Conservation (phyloP, 2,329 filamentous ascomycete species). For the Colletotrichum chrysophilum region DNA sequence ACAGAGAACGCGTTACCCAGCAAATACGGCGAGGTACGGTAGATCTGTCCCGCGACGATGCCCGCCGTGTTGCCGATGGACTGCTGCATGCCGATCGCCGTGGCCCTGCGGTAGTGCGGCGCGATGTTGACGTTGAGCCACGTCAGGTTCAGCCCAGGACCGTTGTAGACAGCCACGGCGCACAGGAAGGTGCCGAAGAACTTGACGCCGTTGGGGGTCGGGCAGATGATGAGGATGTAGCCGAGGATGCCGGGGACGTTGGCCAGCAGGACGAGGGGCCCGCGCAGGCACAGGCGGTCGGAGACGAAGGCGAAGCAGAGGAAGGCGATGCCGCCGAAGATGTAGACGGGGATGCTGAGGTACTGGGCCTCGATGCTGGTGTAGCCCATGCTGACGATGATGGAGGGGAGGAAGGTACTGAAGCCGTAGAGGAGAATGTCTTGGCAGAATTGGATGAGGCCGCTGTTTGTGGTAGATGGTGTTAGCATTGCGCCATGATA, state of each 20-base stretch:
- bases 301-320: conserved; percentile 49
- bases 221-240: conserved; percentile 52
- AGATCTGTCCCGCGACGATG: conserved; percentile 45
- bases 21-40: conserved; percentile 34
- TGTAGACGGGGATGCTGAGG: conserved; percentile 62
- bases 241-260: conserved; percentile 55
- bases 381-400: conserved; percentile 58
- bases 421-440: conserved; percentile 62
- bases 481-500: background rate
- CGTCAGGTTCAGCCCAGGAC: conserved; percentile 50
- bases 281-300: conserved; percentile 42
- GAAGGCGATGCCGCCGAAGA: conserved; percentile 52
- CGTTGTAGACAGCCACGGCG: conserved; percentile 51
- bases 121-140: conserved; percentile 52
- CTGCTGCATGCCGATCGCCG: conserved; percentile 44
- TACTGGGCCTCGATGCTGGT: conserved; percentile 55
- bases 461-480: conserved; percentile 21
- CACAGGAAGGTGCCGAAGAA: conserved; percentile 56
- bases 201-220: conserved; percentile 52
- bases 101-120: conserved; percentile 49
- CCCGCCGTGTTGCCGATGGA: conserved; percentile 47
- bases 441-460: conserved; percentile 54
- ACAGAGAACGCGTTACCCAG: conserved; percentile 32
- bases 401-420: conserved; percentile 61
- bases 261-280: conserved; percentile 59